Conservation (phyloP, 768 basidiomycete species). For the Mycena metata region DNA sequence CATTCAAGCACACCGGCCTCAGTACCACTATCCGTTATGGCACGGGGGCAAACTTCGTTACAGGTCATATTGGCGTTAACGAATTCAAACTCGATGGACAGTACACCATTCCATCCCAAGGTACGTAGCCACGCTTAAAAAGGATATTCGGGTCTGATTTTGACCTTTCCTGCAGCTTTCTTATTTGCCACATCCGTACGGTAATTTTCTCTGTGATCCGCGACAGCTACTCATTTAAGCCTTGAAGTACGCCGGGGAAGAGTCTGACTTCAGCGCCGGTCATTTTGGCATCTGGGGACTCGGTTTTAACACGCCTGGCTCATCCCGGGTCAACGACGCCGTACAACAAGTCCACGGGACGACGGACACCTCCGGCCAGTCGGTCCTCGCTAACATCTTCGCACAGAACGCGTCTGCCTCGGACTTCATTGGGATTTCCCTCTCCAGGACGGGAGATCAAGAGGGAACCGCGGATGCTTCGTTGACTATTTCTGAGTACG, state of each 20-base stretch:
- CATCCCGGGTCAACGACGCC: conserved; percentile 10
- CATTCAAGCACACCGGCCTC: conserved; percentile 7
- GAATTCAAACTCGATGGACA: neutral
- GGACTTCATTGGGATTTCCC: conserved; percentile 27
- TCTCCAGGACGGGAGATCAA: conserved; percentile 25
- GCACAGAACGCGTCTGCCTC: conserved; percentile 7
- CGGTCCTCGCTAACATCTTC: conserved; percentile 30
- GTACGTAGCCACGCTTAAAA: neutral
- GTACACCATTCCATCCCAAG: neutral
- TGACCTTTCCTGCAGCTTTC: neutral
- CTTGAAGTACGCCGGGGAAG: neutral
- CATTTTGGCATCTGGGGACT: conserved; percentile 14
- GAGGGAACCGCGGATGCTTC: conserved; percentile 30
- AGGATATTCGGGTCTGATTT: too few relatives aligned
- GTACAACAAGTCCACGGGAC: neutral
- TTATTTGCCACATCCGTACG: neutral
- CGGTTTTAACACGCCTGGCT: conserved; percentile 3
- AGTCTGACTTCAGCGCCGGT: neutral
- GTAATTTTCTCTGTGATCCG: too few relatives aligned
- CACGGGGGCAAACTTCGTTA: conserved; percentile 7
- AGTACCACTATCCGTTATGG: conserved; percentile 7
- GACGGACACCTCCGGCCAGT: neutral
- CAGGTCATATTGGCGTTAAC: neutral
- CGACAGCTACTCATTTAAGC: too few relatives aligned
- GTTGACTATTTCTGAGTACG: conserved; percentile 30